Percentiles rank a stretch among this genome's conserved stretches.
Evolutionary conservation across 2,329 filamentous ascomycete species (phyloP).

Genomic region (Ceratocystis alfenasii): DNA sequence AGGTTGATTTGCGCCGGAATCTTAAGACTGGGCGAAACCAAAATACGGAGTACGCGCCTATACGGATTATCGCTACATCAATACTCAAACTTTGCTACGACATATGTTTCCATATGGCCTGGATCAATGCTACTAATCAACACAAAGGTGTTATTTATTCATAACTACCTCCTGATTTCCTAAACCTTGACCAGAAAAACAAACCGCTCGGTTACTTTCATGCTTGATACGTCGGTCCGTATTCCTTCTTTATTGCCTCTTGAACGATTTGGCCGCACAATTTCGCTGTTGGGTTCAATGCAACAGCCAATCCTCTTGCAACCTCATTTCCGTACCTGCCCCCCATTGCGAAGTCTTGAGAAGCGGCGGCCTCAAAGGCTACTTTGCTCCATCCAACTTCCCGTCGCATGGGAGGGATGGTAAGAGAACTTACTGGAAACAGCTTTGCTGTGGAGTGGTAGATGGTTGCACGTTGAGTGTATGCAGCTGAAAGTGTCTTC

Average conservation of each 20-base stretch:
- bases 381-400: conserved; percentile 41
- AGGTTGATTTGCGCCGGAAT: neutral
- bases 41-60: neutral
- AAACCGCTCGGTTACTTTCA: conserved; percentile 25
- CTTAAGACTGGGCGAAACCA: neutral
- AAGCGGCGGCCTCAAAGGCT: conserved; percentile 51
- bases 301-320: conserved; percentile 51
- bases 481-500: conserved; percentile 54
- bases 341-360: conserved; percentile 50
- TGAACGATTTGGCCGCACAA: conserved; percentile 57
- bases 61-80: neutral
- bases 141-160: neutral
- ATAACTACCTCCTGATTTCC: neutral
- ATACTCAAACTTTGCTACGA: conserved; percentile 5
- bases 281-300: conserved; percentile 56
- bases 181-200: neutral
- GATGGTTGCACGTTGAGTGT: conserved; percentile 58
- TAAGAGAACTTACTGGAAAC: conserved; percentile 30
- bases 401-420: conserved; percentile 32
- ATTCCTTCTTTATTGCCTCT: conserved; percentile 58
- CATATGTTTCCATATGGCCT: neutral
- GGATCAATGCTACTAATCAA: neutral
- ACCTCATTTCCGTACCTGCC: conserved; percentile 55
- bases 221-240: conserved; percentile 38
- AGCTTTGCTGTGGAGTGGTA: conserved; percentile 49